Evolutionary conservation across 352 stramenopile genomes (phyloP).

Genomic region (Thalassiosira livingstoniorum): DNA sequence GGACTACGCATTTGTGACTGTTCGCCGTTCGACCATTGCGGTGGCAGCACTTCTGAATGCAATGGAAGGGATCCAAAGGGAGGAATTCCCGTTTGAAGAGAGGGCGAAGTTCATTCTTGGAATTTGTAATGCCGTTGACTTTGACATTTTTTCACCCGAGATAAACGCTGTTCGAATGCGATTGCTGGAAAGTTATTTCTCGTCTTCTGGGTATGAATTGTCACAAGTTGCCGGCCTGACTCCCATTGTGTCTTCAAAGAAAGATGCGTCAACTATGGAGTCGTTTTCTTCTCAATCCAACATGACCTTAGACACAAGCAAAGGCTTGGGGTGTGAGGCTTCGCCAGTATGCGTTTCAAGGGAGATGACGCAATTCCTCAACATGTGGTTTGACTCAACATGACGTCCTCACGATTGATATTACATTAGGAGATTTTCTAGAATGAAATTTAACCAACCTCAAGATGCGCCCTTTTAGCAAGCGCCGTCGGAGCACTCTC

Average conservation of each 20-base stretch:
- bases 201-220: conserved; percentile 42
- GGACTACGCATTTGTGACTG: conserved; percentile 46
- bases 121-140: conserved; percentile 34
- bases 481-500: too few species aligned
- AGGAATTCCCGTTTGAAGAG: conserved; percentile 18
- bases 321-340: conserved; percentile 4
- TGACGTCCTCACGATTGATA: too few species aligned
- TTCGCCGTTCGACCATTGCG: conserved; percentile 42
- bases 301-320: neutral
- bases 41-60: conserved; percentile 53
- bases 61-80: conserved; percentile 28
- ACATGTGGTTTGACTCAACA: too few species aligned
- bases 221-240: conserved; percentile 28
- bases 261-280: neutral
- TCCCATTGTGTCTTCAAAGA: conserved; percentile 1
- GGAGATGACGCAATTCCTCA: conserved; percentile 15
- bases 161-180: conserved; percentile 41
- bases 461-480: too few species aligned
- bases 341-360: conserved; percentile 33
- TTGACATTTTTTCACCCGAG: conserved; percentile 38
- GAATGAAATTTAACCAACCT: too few species aligned
- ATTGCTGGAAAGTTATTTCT: conserved; percentile 45
- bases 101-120: conserved; percentile 34
- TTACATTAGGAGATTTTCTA: too few species aligned
- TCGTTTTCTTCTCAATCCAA: neutral